Evolutionary conservation across 192 early-diverging fungal species (phyloP), one percentile per base, ranked within the genome.

Genomic region (Rhizoclosmatium globosum): DNA sequence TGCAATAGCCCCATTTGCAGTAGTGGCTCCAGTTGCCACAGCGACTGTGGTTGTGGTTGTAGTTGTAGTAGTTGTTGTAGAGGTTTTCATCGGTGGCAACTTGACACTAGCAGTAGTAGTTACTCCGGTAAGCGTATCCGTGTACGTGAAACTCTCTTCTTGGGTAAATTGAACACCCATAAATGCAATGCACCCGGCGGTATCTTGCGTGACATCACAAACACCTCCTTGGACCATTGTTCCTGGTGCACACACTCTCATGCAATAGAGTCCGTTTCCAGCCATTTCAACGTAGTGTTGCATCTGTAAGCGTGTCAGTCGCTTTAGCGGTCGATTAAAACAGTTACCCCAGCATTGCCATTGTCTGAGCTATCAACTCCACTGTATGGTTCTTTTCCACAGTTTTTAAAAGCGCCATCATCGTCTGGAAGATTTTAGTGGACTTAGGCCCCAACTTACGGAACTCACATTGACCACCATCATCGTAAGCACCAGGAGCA

Each of bases 311-410:
- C 53, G 1, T 17, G 53, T 57, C 0, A 11, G 53, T n/a, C 11
- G 13, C 53, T 17, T n/a, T 17, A 0, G 53, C 11, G n/a, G 1
- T 57, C 11, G n/a, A 57, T 11, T 11, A 11, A 11, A 11, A 57
- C n/a, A 11, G 19, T 45, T 13, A 70, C 19, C 21, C 64, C 66
- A 39, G 78, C 64, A 44, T 81, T 59, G 7, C 64, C 42, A 15
- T 7, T 65, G 11, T 79, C n/a, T 4, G 64, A 58, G 21, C 43
- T 47, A 60, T 82, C 82, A 47, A 67, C 71, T 48, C 82, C 79
- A 13, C 79, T 82, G 53, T 83, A 83, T n/a, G 82, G 82, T 45
- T 83, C 82, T 64, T 84, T 82, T 31, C 82, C 82, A 64, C 79
- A 84, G 59, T 31, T 46, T 3, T 44, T 19, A 64, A 71, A 84